A percentile compares a stretch with the other conserved stretches of the same genome.
These are phyloP conservation scores for Aspergillus arachidicola DNA, from an alignment of 2,329 filamentous ascomycete species.

Conservation along the genomic window DNA sequence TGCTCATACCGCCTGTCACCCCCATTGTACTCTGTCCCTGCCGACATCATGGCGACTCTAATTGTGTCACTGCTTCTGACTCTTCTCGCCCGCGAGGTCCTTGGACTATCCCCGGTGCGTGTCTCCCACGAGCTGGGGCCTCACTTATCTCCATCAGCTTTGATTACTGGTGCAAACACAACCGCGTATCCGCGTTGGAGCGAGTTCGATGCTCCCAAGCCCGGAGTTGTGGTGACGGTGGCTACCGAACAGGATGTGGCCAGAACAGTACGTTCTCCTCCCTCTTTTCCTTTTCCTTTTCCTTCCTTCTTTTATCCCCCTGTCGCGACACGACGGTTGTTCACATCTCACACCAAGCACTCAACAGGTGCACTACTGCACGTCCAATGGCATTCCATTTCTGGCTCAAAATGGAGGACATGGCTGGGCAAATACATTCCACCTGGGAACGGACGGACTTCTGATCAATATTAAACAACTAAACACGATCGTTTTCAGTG, in stretches of 20 bases:
- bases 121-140: conserved; percentile 2
- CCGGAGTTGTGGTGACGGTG: conserved; percentile 5
- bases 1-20: neutral
- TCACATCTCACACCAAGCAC: neutral
- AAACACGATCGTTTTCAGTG: neutral
- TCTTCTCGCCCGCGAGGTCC: neutral
- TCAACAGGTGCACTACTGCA: conserved; percentile 2
- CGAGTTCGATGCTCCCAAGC: neutral
- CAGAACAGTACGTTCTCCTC: neutral
- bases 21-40: neutral
- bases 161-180: neutral
- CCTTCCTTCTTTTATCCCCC: neutral
- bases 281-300: neutral
- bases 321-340: neutral
- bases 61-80: neutral
- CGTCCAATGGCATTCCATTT: conserved; percentile 8
- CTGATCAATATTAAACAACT: neutral
- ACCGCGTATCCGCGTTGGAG: conserved; percentile 2
- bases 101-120: neutral
- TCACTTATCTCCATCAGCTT: conserved; percentile 1
- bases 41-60: neutral
- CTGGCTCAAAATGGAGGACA: conserved; percentile 10
- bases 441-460: neutral
- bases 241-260: neutral
- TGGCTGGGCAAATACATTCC: neutral